These are phyloP conservation scores for Nakataea oryzae DNA, from an alignment of 2,329 filamentous ascomycete species.

Conservation along the genomic window DNA sequence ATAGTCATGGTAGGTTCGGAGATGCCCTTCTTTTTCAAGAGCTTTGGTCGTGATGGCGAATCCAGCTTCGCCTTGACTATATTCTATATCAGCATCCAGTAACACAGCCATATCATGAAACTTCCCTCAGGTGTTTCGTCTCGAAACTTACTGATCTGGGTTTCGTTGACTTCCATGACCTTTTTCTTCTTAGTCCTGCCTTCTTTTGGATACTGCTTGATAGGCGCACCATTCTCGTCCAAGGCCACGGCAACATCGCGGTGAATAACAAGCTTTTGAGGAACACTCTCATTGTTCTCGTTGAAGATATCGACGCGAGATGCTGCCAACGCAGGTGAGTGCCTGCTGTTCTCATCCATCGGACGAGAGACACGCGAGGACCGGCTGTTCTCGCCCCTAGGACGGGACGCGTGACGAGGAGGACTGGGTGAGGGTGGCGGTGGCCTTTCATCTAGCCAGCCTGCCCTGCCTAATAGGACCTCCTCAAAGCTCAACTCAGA, in stretches of 20 bases:
- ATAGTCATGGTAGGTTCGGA: conserved; percentile 96
- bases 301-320: conserved; percentile 9
- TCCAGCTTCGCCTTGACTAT: conserved; percentile 87
- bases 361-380: too few relatives aligned
- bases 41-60: conserved; percentile 76
- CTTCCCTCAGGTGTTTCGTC: too few relatives aligned
- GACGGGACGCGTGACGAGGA: neutral
- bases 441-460: conserved; percentile 42
- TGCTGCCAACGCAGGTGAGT: neutral
- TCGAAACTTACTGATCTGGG: conserved; percentile 68
- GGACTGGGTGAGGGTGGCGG: neutral
- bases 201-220: conserved; percentile 31
- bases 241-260: conserved; percentile 29
- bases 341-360: neutral
- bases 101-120: neutral
- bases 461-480: conserved; percentile 66
- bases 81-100: neutral
- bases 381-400: conserved; percentile 15
- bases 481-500: conserved; percentile 88
- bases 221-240: conserved; percentile 48
- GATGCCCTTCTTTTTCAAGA: conserved; percentile 59
- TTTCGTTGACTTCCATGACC: conserved; percentile 77
- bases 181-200: conserved; percentile 60
- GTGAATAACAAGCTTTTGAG: conserved; percentile 28
- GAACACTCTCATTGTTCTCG: conserved; percentile 11